Percentiles rank a stretch among this genome's conserved stretches.
Conservation (phyloP, 2,329 filamentous ascomycete genomes). For the Exophiala xenobiotica region DNA sequence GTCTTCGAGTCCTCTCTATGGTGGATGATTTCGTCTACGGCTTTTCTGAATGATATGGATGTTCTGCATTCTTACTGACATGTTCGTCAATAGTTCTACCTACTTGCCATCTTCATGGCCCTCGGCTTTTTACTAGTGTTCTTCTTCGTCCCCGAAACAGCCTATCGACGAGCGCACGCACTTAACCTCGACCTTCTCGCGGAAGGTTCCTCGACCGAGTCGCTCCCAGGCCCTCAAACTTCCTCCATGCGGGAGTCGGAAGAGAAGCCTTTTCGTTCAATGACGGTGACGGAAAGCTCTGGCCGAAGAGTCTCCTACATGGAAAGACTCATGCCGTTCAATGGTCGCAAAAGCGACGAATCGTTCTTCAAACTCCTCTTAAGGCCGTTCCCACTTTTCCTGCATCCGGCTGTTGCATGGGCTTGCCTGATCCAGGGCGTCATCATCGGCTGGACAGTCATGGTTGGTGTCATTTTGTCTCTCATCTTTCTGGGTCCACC, state of each 20-base stretch:
- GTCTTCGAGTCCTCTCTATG: slow-evolving; percentile 38
- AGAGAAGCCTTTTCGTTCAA: slow-evolving; percentile 18
- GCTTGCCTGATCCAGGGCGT: slow-evolving; percentile 77
- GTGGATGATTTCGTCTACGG: too few relatives aligned
- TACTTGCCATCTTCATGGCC: slow-evolving; percentile 80
- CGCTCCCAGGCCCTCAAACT: slow-evolving; percentile 5
- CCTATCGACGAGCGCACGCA: slow-evolving; percentile 65
- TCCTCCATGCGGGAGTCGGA: slow-evolving; percentile 5
- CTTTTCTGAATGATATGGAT: slow-evolving; percentile 30
- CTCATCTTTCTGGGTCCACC: slow-evolving; percentile 78
- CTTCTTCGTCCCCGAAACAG: slow-evolving; percentile 81
- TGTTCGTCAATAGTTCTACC: slow-evolving; percentile 73
- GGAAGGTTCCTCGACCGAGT: slow-evolving; percentile 19
- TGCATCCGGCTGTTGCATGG: slow-evolving; percentile 85
- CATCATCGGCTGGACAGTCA: slow-evolving; percentile 93
- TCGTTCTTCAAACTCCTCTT: slow-evolving; percentile 64
- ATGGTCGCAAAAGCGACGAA: slow-evolving; percentile 78
- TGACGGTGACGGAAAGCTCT: slow-evolving; percentile 6
- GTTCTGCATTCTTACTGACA: slow-evolving; percentile 56
- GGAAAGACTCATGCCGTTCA: slow-evolving; percentile 67
- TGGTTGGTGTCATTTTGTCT: slow-evolving; percentile 81
- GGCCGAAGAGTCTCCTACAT: slow-evolving; percentile 55
- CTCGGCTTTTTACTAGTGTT: slow-evolving; percentile 68
- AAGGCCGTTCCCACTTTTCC: slow-evolving; percentile 76
- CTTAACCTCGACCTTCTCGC: slow-evolving; percentile 61